Base-by-base conservation (phyloP, 768 basidiomycete genomes). In the Amanita pallidorosea region DNA sequence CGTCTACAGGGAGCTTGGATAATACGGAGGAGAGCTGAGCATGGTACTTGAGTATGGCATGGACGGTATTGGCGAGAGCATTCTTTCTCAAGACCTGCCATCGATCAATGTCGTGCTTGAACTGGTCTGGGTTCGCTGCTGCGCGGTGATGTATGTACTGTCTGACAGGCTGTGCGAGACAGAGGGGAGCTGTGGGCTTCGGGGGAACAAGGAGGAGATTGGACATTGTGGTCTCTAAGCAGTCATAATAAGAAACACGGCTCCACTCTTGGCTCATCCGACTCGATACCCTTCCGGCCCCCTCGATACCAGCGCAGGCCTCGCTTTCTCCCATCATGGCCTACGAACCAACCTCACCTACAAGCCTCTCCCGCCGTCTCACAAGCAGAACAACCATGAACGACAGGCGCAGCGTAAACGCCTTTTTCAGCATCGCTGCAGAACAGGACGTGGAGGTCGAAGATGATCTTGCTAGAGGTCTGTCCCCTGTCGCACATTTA, bases 371-470 rank as follows among this genome's bases (percentile, higher is more conserved):
- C 25, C 80, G 87, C 58, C 77, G 89, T 27, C 75, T 88, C 62
- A 89, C 88, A 33, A 92, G 92, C 73, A 73, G 94, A 65, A 96
- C 91, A 65, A 94, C 90, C 57, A 41, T 51, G 38, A 51, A 51
- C 34, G 95, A 96, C 70, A 85, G 94, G 53, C 95, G 96, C 70
- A 89, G 86, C 65, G 94, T 97, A 35, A 97, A 89, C 45, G 91
- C 91, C 23, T 74, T 97, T 58, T 97, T 95, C 65, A 91, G 88
- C 61, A 93, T 98, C 85, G 95, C 94, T 11, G 95, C 95, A 33
- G 95, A 98, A 69, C 93, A 97, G 73, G 95, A 98, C 64, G 85
- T 93, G 9, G 95, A 98, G 66, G 88, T 97, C 41, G 93, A 96
- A 64, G 95, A 98, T 66, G 95, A 97, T 65, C 71, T 98, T 53